Base-by-base conservation (phyloP, 257 asterid genomes). In the Nemophila menziesii region DNA sequence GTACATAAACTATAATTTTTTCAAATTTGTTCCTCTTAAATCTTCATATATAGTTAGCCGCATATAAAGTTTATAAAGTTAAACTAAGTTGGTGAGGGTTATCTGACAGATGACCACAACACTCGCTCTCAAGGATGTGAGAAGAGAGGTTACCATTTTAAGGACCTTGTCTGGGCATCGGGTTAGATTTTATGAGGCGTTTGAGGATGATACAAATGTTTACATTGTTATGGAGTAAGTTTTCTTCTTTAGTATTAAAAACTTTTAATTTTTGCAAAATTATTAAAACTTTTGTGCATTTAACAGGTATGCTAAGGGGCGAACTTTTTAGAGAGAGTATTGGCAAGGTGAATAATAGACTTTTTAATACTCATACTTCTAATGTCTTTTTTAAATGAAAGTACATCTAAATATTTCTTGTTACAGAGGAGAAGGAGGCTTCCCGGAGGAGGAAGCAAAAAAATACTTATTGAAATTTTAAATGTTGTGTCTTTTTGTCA, bases 161-260 rank as follows among this genome's bases (percentile, higher is more conserved):
- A 81, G 70, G 53, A 80, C 90, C 19, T 67, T 81, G 57, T 72
- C 90, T 16, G 93, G 90, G 17, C 86, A 81, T 63, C 65, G 77
- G 48, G 72, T 78, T 60, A 70, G 75, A 62, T 81, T 78, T 58
- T 62, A 81, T 52, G 93, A 81, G 47, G 90, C 80, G 3, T 81
- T 67, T 44, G 93, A 81, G 64, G 93, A 81, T 68, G 52, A 69
- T 8, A 46, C 69, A 20, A 74, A 72, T 44, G 90, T 81, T 55
- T 81, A 72, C 54, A 79, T 81, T 34, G 93, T 72, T 55, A 81
- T 81, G 93, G 93, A 81, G 93, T 81, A 72, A 1, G 93, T 57
- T n/a, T 37, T 20, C 21, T 36, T 2, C 36, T 29, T 3, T 52
- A 16, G 27, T 23, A 42, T 42, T 40, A 52, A n/a, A n/a, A n/a